Evolutionary conservation across 306 rosid genomes (phyloP), one percentile per base, ranked within the genome.

Genomic region (Castanea mollissima): DNA sequence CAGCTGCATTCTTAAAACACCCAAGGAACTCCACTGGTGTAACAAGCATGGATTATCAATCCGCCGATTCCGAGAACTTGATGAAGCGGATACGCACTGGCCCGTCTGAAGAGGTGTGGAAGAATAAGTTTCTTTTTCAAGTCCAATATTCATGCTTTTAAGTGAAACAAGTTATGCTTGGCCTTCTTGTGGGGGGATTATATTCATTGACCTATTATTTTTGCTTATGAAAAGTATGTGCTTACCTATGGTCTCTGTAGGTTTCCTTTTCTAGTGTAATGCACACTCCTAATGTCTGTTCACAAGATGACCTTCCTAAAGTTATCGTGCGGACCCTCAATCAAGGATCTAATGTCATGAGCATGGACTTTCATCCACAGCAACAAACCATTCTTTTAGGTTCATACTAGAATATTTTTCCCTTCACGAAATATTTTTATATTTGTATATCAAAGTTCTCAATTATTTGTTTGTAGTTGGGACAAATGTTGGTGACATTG

Each of bases 261-360:
- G 85, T 85, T 25, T 85, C 88, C 56, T 85, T 85, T 78, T 81
- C 85, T 55, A 85, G 83, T 56, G 88, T 85, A 46, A 78, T 85
- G 85, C 88, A 81, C 62, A 10, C 67, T 71, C 60, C 88, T 62
- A 71, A n/a, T 69, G 78, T 52, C n/a, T 81, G 73, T 75, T 85
- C 88, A 35, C 88, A 85, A 85, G 88, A 85, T n/a, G 85, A 85
- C 81, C 84, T 85, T 81, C 85, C 85, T 8, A 85, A 81, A 71
- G 58, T 65, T 64, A 73, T 85, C 55, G 78, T 85, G 19, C 83
- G 88, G 44, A 75, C 46, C 51, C 83, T 85, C 59, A 78, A 71
- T 78, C 88, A 85, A 81, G 85, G 83, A 65, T 81, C 88, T 69
- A 85, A 81, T 78, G 88, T 85, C 29, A 81, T 75, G 85, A 81